Conservation (phyloP, 1,284 basidiomycete species). For the Puccinia coronata region DNA sequence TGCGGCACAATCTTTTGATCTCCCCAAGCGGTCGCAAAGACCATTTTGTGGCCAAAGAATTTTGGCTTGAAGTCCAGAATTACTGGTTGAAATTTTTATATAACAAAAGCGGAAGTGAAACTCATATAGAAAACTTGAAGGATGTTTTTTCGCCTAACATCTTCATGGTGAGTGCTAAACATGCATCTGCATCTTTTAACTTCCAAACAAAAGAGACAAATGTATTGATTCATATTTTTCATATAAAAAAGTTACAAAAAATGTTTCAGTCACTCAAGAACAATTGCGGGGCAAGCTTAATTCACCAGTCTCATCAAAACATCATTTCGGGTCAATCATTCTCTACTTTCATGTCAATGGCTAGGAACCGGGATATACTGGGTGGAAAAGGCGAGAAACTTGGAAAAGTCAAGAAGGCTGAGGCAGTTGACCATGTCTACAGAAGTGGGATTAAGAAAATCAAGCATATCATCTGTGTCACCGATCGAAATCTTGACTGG, state of each 20-base stretch:
- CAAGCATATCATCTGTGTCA: not conserved
- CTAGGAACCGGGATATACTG: too few relatives aligned
- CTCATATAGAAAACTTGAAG: not conserved
- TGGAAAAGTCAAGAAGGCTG: too few relatives aligned
- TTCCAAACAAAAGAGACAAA: too few relatives aligned
- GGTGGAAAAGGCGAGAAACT: too few relatives aligned
- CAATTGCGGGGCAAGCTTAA: not conserved
- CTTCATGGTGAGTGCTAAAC: not conserved
- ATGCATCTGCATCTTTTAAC: not conserved
- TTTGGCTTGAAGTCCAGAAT: too few relatives aligned
- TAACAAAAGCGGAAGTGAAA: too few relatives aligned
- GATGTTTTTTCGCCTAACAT: not conserved
- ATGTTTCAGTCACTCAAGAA: constrained; percentile 7
- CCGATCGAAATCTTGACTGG: too few relatives aligned
- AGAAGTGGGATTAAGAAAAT: constrained; percentile 6
- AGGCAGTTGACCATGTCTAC: too few relatives aligned
- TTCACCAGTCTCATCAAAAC: not conserved
- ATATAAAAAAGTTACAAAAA: not conserved
- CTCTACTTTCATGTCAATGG: too few relatives aligned
- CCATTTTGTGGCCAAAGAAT: too few relatives aligned
- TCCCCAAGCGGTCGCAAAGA: not conserved
- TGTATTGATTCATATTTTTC: not conserved
- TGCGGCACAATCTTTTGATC: not conserved
- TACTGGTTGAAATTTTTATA: too few relatives aligned
- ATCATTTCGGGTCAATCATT: not conserved